Evolutionary conservation across 2,329 filamentous ascomycete species (phyloP).

Genomic region (Penicillium sp.): DNA sequence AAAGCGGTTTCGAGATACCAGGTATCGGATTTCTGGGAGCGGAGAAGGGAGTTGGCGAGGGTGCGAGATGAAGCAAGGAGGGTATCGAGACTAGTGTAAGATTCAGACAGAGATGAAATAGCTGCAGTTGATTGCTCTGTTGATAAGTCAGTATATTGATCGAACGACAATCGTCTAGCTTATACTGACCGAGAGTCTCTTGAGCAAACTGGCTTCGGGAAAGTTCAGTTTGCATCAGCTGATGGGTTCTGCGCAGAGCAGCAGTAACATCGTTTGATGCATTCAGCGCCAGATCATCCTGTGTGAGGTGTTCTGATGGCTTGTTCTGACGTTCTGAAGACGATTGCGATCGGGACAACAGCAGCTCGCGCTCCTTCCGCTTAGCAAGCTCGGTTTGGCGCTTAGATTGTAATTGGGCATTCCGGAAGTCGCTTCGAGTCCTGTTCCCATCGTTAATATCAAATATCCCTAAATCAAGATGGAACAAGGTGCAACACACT

Average conservation of each 20-base stretch:
- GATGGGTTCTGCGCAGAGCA: conserved; percentile 80
- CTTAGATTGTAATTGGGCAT: conserved; percentile 58
- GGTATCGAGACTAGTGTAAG: conserved; percentile 75
- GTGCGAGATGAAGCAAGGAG: conserved; percentile 72
- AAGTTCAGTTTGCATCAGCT: conserved; percentile 81
- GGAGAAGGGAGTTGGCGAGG: conserved; percentile 74
- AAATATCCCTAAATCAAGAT: not conserved
- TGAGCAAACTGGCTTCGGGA: conserved; percentile 85
- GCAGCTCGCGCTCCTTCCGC: conserved; percentile 71
- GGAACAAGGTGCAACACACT: conserved; percentile 49
- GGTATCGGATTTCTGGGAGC: conserved; percentile 91
- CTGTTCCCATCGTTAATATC: conserved; percentile 34
- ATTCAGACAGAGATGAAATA: conserved; percentile 75
- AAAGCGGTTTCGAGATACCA: conserved; percentile 95
- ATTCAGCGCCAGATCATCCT: conserved; percentile 70
- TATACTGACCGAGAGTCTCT: conserved; percentile 64
- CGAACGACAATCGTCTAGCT: conserved; percentile 7
- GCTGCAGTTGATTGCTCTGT: conserved; percentile 74
- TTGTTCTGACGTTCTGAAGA: conserved; percentile 28
- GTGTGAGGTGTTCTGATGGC: conserved; percentile 55
- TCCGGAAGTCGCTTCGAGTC: conserved; percentile 69
- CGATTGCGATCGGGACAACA: conserved; percentile 58
- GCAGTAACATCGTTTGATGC: conserved; percentile 82
- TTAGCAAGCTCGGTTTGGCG: conserved; percentile 71
- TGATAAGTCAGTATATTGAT: conserved; percentile 7